A percentile compares a stretch with the other conserved stretches of the same genome.
Conservation (phyloP, 164 flowering plant genomes). For the Brasenia schreberi region DNA sequence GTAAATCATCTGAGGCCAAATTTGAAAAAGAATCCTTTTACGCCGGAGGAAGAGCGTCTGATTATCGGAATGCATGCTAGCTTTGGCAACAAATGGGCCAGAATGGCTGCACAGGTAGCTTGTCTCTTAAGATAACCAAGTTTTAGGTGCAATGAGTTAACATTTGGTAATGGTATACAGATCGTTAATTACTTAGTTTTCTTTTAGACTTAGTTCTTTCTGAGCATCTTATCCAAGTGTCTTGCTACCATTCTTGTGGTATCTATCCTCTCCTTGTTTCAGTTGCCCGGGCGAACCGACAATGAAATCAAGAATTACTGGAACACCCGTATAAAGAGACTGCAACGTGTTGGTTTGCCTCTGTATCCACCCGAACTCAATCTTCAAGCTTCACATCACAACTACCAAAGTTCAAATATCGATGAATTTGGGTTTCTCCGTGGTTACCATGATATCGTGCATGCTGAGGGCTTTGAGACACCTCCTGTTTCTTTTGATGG, state of each 20-base stretch:
- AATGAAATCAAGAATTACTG: slow-evolving; percentile 97
- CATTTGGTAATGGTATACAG: neutral
- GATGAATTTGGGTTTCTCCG: slow-evolving; percentile 19
- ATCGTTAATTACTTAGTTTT: neutral
- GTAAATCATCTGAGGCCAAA: slow-evolving; percentile 84
- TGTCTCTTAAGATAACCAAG: slow-evolving; percentile 7
- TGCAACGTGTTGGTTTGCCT: slow-evolving; percentile 84
- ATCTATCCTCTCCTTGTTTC: slow-evolving; percentile 6
- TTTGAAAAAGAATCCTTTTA: slow-evolving; percentile 76
- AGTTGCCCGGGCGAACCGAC: slow-evolving; percentile 99
- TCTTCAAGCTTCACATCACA: slow-evolving; percentile 33
- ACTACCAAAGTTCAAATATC: slow-evolving; percentile 22
- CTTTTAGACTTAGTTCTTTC: neutral
- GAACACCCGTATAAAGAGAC: slow-evolving; percentile 90
- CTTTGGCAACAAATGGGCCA: slow-evolving; percentile 92
- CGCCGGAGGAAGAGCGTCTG: slow-evolving; percentile 58
- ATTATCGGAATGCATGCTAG: slow-evolving; percentile 75
- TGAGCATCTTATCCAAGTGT: neutral
- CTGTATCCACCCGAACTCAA: slow-evolving; percentile 75
- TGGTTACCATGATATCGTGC: slow-evolving; percentile 28
- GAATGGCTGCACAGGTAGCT: slow-evolving; percentile 72
- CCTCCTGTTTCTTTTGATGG: slow-evolving; percentile 44
- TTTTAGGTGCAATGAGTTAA: neutral
- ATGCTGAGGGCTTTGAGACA: slow-evolving; percentile 28
- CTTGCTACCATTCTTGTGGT: neutral